A percentile compares a stretch with the other conserved stretches of the same genome.
These are phyloP conservation scores for Suillus lakei DNA, from an alignment of 768 basidiomycete genomes.

Conservation along the genomic window DNA sequence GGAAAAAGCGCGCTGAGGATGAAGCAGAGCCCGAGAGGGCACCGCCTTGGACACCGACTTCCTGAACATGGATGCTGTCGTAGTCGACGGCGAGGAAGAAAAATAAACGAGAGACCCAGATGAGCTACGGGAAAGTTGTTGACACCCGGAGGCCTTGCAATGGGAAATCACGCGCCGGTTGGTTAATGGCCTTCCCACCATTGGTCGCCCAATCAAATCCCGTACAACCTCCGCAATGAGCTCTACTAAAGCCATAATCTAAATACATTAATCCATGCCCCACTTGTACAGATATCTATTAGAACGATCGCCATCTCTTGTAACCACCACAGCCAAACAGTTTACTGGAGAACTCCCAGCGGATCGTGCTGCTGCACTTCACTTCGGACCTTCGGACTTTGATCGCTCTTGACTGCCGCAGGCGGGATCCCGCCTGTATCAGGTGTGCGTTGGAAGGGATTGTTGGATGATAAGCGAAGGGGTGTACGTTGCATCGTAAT, in stretches of 20 bases:
- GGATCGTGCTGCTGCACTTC: slow-evolving; percentile 34
- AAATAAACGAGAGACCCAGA: slow-evolving; percentile 13
- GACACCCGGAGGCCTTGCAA: slow-evolving; percentile 13
- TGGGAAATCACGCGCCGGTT: slow-evolving; percentile 14
- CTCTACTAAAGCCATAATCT: not conserved
- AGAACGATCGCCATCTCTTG: not conserved
- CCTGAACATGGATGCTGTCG: slow-evolving; percentile 58
- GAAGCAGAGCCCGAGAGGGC: slow-evolving; percentile 47
- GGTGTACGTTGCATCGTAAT: slow-evolving; percentile 24
- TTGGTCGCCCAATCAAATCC: slow-evolving; percentile 6
- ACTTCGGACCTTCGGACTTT: slow-evolving; percentile 16
- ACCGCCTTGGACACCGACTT: slow-evolving; percentile 53
- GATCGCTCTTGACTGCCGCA: slow-evolving; percentile 5
- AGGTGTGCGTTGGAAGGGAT: slow-evolving; percentile 32
- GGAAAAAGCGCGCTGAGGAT: slow-evolving; percentile 65
- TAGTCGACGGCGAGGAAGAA: slow-evolving; percentile 19
- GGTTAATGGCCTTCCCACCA: slow-evolving; percentile 7
- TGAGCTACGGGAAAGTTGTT: slow-evolving; percentile 20
- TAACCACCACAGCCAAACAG: not conserved
- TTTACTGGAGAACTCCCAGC: slow-evolving; percentile 33
- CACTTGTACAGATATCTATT: not conserved
- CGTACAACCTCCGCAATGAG: slow-evolving; percentile 14
- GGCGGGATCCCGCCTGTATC: slow-evolving; percentile 17
- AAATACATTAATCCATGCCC: not conserved
- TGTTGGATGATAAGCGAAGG: slow-evolving; percentile 30